Evolutionary conservation across 768 basidiomycete genomes (phyloP).

Genomic region (Suillus fuscotomentosus): DNA sequence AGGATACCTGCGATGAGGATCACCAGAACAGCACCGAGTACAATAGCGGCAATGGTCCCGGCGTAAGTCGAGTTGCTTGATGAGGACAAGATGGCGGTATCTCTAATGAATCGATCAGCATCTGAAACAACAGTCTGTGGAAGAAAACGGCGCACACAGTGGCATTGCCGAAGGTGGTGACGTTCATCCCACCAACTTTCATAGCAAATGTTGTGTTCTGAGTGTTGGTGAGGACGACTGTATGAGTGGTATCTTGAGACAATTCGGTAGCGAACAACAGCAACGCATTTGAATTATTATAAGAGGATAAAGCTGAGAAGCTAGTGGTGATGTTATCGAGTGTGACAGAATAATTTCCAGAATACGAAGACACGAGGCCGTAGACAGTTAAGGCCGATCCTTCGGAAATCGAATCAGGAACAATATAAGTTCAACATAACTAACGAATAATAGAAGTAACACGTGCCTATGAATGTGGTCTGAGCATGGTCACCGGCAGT

Average conservation of each 20-base stretch:
- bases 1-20: conserved; percentile 42
- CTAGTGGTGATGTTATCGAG: conserved; percentile 50
- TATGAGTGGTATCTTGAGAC: conserved; percentile 46
- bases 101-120: conserved; percentile 12
- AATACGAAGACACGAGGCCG: conserved; percentile 56
- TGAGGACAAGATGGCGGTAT: conserved; percentile 16
- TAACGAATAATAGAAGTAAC: conserved; percentile 1
- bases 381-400: conserved; percentile 61
- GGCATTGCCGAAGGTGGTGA: conserved; percentile 36
- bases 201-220: conserved; percentile 52
- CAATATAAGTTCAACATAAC: conserved; percentile 1
- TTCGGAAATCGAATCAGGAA: conserved; percentile 24
- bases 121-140: not conserved
- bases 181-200: conserved; percentile 48
- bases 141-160: conserved; percentile 28
- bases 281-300: conserved; percentile 47
- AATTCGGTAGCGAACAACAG: conserved; percentile 67
- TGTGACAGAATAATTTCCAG: conserved; percentile 58
- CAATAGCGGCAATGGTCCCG: conserved; percentile 68
- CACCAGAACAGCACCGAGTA: conserved; percentile 53
- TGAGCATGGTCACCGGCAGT: conserved; percentile 46
- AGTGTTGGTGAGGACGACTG: conserved; percentile 54
- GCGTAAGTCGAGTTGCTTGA: conserved; percentile 31
- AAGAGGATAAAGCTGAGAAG: conserved; percentile 53
- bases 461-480: conserved; percentile 48